These are phyloP conservation scores for Auricularia auricula-judae DNA, from an alignment of 768 basidiomycete genomes.

Conservation along the genomic window DNA sequence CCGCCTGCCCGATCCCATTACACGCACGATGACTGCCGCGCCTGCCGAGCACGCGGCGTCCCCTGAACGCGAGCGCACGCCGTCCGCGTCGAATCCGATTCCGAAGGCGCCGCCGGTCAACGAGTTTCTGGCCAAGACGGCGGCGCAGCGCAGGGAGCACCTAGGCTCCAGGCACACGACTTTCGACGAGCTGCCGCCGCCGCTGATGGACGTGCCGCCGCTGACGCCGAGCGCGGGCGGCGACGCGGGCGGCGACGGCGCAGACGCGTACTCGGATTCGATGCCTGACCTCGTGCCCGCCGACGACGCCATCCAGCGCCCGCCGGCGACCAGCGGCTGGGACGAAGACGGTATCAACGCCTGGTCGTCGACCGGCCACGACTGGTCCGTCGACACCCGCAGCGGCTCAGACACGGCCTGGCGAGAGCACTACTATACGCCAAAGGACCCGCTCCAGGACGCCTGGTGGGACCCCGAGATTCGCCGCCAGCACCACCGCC, in stretches of 20 bases:
- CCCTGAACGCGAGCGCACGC: not conserved
- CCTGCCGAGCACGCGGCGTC: not conserved
- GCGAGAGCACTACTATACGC: too few relatives aligned
- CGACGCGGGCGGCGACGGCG: not conserved
- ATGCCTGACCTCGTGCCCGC: not conserved
- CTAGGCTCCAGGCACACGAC: not conserved
- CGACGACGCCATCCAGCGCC: not conserved
- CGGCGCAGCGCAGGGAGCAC: not conserved
- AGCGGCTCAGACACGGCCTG: not conserved
- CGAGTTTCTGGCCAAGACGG: not conserved
- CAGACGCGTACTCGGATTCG: not conserved
- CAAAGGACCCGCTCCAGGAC: not conserved
- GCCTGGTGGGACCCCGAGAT: constrained; percentile 56
- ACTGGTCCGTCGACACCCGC: not conserved
- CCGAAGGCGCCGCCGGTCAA: not conserved
- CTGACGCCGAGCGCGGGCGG: not conserved
- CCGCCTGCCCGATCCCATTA: not conserved
- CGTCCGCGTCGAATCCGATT: not conserved
- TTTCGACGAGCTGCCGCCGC: not conserved
- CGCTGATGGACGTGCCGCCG: too few relatives aligned
- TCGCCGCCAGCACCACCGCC: constrained; percentile 37
- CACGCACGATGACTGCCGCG: not conserved
- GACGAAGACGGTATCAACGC: not conserved
- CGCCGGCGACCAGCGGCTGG: not conserved
- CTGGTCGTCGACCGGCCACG: not conserved